phyloP scores from a whole-genome alignment of 495 filamentous ascomycete genomes.

The Paragyromitra xinjiangensis region DNA sequence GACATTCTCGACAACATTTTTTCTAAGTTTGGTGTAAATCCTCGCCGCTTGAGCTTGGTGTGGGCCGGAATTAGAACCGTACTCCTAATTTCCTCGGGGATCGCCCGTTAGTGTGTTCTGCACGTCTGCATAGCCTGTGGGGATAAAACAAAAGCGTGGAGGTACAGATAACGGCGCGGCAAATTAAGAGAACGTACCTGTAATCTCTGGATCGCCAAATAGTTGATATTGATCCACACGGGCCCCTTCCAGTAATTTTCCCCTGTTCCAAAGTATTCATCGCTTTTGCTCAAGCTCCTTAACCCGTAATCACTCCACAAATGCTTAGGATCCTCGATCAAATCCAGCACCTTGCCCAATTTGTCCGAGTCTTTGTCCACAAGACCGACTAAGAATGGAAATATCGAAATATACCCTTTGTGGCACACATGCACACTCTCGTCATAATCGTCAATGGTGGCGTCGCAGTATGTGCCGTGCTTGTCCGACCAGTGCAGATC shows the following conservation, averaged over 20 bases:
- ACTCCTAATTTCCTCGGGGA: constrained; percentile 36
- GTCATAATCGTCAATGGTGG: constrained; percentile 94
- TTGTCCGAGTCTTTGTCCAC: constrained; percentile 74
- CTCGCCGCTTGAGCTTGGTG: constrained; percentile 73
- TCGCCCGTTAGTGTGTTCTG: constrained; percentile 30
- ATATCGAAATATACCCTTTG: constrained; percentile 93
- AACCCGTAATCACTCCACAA: constrained; percentile 87
- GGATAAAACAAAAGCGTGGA: constrained; percentile 16
- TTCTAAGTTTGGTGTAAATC: constrained; percentile 78
- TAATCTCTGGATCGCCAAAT: constrained; percentile 82
- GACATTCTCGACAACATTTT: constrained; percentile 88
- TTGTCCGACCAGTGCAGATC: constrained; percentile 90
- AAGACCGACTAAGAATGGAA: constrained; percentile 88
- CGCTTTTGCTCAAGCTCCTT: constrained; percentile 83
- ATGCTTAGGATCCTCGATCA: constrained; percentile 82
- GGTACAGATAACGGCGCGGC: constrained; percentile 18
- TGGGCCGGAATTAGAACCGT: constrained; percentile 68
- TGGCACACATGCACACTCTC: constrained; percentile 91
- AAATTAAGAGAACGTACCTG: constrained; percentile 67
- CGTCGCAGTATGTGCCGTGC: constrained; percentile 87
- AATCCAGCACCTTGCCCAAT: constrained; percentile 75
- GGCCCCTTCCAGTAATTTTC: constrained; percentile 99
- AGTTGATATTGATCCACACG: constrained; percentile 98
- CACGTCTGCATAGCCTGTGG: constrained; percentile 47
- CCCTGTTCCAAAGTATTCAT: constrained; percentile 82